Base-by-base conservation (phyloP, 2,329 filamentous ascomycete species). In the Ustulina deusta region DNA sequence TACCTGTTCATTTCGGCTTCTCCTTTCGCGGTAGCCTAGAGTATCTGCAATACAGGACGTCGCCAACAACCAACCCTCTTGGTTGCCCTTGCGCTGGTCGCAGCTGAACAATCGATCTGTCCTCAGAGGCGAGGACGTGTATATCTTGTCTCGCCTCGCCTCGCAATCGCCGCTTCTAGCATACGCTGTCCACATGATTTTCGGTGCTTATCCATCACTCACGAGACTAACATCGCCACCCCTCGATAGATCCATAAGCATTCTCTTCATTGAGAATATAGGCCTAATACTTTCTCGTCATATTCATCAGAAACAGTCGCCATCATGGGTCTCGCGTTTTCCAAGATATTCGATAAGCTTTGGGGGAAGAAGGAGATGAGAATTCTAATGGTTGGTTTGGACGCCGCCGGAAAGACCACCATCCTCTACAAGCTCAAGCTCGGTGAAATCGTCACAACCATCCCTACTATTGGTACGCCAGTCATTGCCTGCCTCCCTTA, bases 351-450 rank as follows among this genome's bases (percentile, higher is more conserved):
- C 83, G 93, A 97, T 82, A 90, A 91, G 86, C 89, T 98, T 83
- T 97, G 93, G 91, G 94, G 95, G 80, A 97, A 97, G 92, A 98
- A 98, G 91, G 96, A 99, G 90, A 99, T 99, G 96, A 91, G 96
- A 88, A 97, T 99, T 87, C 85, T 99, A 84, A 99, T 99, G 96
- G 94, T 99, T 78, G 96, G 96, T 89, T 91, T 99, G 79, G 96
- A 99, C 84, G 96, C 96, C 79, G 96, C 96, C 83, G 96, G 96
- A 92, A 99, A 99, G 90, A 99, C 96, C 80, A 99, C 96, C 78
- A 99, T 99, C 81, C 91, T 99, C 77, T 99, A 99, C 88, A 99
- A 99, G 90, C 91, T 99, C 83, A 99, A 99, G 90, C 93, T 99
- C 80, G 95, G 96, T 85, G 92, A 97, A 88, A 96, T 97, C 81